Evolutionary conservation across 106 monocot genomes (phyloP).

Genomic region (Phalaenopsis aphrodite): DNA sequence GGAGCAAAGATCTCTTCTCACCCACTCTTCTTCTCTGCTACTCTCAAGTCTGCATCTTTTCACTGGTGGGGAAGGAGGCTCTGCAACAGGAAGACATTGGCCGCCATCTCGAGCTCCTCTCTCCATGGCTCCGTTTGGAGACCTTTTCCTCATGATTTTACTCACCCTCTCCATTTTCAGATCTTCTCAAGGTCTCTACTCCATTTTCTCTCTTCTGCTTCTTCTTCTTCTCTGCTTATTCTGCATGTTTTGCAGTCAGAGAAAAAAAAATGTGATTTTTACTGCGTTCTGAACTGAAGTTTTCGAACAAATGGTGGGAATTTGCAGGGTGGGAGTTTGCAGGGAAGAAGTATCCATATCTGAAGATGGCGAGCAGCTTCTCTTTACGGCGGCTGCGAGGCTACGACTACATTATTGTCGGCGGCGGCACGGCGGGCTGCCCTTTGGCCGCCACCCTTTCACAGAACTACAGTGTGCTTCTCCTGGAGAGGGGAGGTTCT

Average conservation of each 20-base stretch:
- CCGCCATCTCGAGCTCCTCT: neutral
- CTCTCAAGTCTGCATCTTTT: conserved; percentile 2
- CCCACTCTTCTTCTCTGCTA: neutral
- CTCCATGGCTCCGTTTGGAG: conserved; percentile 15
- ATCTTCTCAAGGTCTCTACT: conserved; percentile 32
- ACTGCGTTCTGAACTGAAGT: no score
- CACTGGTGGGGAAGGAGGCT: neutral
- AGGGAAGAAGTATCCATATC: conserved; percentile 8
- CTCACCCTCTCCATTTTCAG: conserved; percentile 21
- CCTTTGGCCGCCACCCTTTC: conserved; percentile 74
- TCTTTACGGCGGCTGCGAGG: neutral
- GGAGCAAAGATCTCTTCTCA: neutral
- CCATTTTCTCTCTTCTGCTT: no score
- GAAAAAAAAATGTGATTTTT: no score
- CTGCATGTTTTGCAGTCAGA: no score
- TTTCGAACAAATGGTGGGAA: no score
- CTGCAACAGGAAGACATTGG: neutral
- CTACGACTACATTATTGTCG: conserved; percentile 65
- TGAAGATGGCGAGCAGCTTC: conserved; percentile 49
- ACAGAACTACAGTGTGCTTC: conserved; percentile 41
- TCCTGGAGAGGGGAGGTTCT: conserved; percentile 61
- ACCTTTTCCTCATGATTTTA: conserved; percentile 27
- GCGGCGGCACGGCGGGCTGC: conserved; percentile 70
- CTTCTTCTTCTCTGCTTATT: no score
- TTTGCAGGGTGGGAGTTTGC: conserved; percentile 20